Base-by-base conservation (phyloP, 2,329 filamentous ascomycete species). In the Diaporthe eres region DNA sequence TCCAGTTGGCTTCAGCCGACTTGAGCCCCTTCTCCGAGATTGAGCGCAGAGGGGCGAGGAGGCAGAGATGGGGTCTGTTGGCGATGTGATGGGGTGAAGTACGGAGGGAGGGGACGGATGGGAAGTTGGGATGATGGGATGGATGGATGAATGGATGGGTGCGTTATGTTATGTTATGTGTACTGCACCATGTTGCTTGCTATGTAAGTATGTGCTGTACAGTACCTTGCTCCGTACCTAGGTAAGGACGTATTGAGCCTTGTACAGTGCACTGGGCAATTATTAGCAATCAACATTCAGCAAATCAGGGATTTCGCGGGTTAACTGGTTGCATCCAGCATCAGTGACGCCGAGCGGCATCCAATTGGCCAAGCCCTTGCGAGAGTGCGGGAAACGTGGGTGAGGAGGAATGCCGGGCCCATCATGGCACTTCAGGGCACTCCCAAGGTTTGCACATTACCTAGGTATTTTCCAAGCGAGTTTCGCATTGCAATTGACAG, bases 221-320 rank as follows among this genome's bases (percentile, higher is more conserved):
- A 58, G 55, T 37, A 65, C 60, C 39, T 65, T 65, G 25, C 25
- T 19, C 61, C 61, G 42, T 25, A 13, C 28, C 28, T 9, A 28
- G 47, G 47, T 10, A 51, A 31, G 65, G 19, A 68, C 63, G 63
- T 68, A 53, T 68, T 28, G 31, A 25, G 37, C 44, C 28, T 53
- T 61, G 47, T 28, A 39, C 47, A 37, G 47, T 51, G 49, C 65
- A 19, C 13, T 13, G 47, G 47, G 31, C 65, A 53, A 68, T 68
- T 25, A 68, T 53, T 53, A 68, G 47, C 63, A 68, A 68, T 68
- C 65, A 68, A 51, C 63, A 37, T 9, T 37, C 7, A 68, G 47
- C 47, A 53, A 19, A 25, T 22, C 63, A 68, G 47, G 63, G 63
- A 68, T 68, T 25, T 37, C 47, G 31, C 44, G 39, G 61, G 9